Conservation (phyloP, 805 yeast genomes). For the Monosporozyma servazzii region DNA sequence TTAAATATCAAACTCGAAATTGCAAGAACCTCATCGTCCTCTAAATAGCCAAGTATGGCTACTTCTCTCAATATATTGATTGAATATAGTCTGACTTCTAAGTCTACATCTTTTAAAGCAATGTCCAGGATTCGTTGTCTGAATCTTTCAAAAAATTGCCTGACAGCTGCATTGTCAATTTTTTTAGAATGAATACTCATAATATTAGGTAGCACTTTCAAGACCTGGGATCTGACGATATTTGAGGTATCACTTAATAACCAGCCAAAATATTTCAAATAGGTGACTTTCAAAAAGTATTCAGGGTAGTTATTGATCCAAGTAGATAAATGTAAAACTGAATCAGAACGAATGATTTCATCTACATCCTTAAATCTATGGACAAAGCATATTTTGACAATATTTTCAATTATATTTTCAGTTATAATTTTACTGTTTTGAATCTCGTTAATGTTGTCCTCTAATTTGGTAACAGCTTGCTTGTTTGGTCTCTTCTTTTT, state of each 20-base stretch:
- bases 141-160: slow-evolving; percentile 72
- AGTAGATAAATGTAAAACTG: slow-evolving; percentile 50
- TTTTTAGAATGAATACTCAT: slow-evolving; percentile 27
- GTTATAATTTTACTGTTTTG: slow-evolving; percentile 43
- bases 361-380: slow-evolving; percentile 79
- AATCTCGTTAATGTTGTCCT: slow-evolving; percentile 34
- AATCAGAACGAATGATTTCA: slow-evolving; percentile 58
- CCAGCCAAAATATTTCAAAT: slow-evolving; percentile 77
- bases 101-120: slow-evolving; percentile 46
- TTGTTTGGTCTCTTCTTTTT: slow-evolving; percentile 32
- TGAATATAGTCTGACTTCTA: slow-evolving; percentile 43
- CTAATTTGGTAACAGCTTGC: slow-evolving; percentile 39
- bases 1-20: slow-evolving; percentile 38
- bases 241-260: slow-evolving; percentile 61
- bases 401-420: slow-evolving; percentile 52
- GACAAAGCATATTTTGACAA: slow-evolving; percentile 56
- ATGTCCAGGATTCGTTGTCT: slow-evolving; percentile 58
- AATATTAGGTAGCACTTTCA: slow-evolving; percentile 42
- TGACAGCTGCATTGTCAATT: slow-evolving; percentile 48
- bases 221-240: slow-evolving; percentile 54
- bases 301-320: slow-evolving; percentile 73
- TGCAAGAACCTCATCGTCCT: slow-evolving; percentile 43
- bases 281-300: slow-evolving; percentile 56
- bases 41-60: slow-evolving; percentile 52
- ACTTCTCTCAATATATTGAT: slow-evolving; percentile 47